Evolutionary conservation across 1,139 yeast species (phyloP).

Genomic region (Geotrichum carabidarum): DNA sequence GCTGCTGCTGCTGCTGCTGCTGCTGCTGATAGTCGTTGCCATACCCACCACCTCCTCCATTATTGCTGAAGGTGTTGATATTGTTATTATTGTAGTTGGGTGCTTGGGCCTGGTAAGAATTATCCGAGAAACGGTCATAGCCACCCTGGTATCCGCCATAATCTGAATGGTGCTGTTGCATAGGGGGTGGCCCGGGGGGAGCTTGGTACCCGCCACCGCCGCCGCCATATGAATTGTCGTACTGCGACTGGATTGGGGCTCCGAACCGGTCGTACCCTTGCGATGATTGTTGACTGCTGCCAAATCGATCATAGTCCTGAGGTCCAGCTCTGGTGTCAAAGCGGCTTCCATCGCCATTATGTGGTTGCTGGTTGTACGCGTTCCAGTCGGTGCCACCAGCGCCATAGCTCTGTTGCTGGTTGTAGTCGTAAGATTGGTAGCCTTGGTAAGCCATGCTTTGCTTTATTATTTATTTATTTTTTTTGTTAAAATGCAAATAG

Average conservation of each 20-base stretch:
- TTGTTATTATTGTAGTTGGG: neutral
- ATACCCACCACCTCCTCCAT: constrained; percentile 7
- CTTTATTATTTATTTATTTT: too few relatives aligned
- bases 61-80: neutral
- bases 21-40: neutral
- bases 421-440: too few relatives aligned
- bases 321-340: neutral
- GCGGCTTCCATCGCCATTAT: neutral
- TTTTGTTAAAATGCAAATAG: constrained; percentile 19
- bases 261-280: neutral
- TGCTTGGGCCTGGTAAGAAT: too few relatives aligned
- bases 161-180: neutral
- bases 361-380: too few relatives aligned
- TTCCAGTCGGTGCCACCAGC: too few relatives aligned
- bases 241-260: neutral
- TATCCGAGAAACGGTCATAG: neutral
- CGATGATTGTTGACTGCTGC: neutral
- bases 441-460: too few relatives aligned
- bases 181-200: neutral
- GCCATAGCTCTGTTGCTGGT: too few relatives aligned
- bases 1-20: constrained; percentile 16
- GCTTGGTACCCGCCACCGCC: neutral
- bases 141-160: neutral
- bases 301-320: neutral
- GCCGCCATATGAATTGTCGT: neutral